These are phyloP conservation scores for Penicillium psychrosexuale DNA, from an alignment of 2,329 filamentous ascomycete genomes.

Conservation along the genomic window DNA sequence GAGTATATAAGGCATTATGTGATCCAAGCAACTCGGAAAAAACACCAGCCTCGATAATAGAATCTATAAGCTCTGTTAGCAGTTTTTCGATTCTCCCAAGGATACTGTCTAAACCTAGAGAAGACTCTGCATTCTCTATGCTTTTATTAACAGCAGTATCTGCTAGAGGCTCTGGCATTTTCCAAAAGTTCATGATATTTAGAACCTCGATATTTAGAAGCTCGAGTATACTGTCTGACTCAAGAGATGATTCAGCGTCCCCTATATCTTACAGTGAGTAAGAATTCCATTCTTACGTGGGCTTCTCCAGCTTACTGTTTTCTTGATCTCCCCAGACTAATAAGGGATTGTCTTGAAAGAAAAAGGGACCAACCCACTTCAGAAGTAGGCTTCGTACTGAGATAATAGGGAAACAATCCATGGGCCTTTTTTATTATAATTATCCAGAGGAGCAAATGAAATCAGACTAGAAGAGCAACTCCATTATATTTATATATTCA, in stretches of 20 bases:
- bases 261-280: background rate
- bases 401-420: background rate
- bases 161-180: background rate
- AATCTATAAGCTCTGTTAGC: background rate
- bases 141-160: background rate
- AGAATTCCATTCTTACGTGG: too few species aligned
- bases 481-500: background rate
- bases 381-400: background rate
- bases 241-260: background rate
- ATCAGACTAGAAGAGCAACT: background rate
- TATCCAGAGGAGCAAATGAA: background rate
- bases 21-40: background rate
- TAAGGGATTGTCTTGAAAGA: background rate
- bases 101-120: background rate
- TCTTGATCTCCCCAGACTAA: background rate
- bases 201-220: background rate
- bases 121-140: background rate
- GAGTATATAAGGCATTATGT: background rate
- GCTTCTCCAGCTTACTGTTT: background rate
- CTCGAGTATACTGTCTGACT: background rate
- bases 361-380: background rate
- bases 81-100: background rate
- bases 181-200: background rate
- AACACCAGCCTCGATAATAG: background rate
- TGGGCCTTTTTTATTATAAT: background rate